Conservation (phyloP, 106 monocot species). For the Acanthochlamys bracteata region DNA sequence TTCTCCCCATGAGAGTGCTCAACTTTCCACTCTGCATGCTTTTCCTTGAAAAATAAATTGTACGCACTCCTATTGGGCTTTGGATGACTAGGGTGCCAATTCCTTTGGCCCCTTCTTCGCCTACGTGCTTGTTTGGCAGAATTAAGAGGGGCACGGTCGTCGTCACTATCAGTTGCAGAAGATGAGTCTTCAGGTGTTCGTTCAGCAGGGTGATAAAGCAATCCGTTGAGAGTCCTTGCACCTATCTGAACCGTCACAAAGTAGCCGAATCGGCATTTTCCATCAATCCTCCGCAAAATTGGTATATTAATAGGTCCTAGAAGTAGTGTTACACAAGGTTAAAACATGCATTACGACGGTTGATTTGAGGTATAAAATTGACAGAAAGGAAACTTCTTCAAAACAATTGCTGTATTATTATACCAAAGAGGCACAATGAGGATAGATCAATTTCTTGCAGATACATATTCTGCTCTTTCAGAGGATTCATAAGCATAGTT, state of each 20-base stretch:
- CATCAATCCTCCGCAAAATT: constrained; percentile 63
- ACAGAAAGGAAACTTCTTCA: neutral
- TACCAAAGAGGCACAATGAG: too few species aligned
- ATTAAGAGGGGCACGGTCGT: constrained; percentile 3
- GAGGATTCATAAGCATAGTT: too few species aligned
- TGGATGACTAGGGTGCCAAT: constrained; percentile 55
- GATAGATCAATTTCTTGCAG: too few species aligned
- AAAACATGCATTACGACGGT: neutral
- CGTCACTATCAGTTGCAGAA: neutral
- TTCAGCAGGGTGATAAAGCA: constrained; percentile 48
- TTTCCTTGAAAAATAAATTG: constrained; percentile 88
- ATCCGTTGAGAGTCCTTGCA: constrained; percentile 44
- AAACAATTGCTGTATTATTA: too few species aligned
- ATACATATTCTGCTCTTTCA: too few species aligned
- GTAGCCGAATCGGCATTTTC: constrained; percentile 81
- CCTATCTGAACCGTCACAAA: constrained; percentile 64
- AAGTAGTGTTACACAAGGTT: neutral
- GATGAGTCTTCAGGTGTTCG: constrained; percentile 7
- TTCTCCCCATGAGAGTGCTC: constrained; percentile 53
- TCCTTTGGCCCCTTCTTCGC: constrained; percentile 19
- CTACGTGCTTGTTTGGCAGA: constrained; percentile 5
- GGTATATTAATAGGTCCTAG: constrained; percentile 29
- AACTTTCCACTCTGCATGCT: constrained; percentile 51
- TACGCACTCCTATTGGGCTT: constrained; percentile 87
- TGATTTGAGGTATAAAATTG: neutral